These are phyloP conservation scores for Aspergillus asperescens DNA, from an alignment of 495 filamentous ascomycete species.

Conservation along the genomic window DNA sequence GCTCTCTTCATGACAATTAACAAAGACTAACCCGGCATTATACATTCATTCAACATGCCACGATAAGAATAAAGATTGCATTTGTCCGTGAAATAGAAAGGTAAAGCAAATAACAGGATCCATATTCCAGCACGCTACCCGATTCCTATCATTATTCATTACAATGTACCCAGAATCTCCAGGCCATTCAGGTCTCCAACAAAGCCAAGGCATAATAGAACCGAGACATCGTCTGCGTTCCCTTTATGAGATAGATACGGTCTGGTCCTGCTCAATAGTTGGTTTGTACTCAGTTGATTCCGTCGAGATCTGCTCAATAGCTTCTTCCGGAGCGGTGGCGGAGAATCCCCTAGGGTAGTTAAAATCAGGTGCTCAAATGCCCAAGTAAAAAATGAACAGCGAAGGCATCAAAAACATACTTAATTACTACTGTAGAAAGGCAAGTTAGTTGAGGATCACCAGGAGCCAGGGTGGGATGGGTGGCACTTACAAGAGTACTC, in stretches of 20 bases:
- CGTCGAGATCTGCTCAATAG: slow-evolving; percentile 63
- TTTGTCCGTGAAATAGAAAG: not conserved
- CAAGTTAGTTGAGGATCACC: slow-evolving; percentile 7
- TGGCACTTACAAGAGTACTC: slow-evolving; percentile 45
- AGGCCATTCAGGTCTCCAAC: not conserved
- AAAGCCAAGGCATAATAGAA: not conserved
- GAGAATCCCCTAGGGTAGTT: slow-evolving; percentile 62
- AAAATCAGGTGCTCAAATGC: slow-evolving; percentile 10
- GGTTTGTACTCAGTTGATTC: slow-evolving; percentile 60
- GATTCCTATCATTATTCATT: slow-evolving; percentile 9
- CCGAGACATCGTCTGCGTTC: not conserved
- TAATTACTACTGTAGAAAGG: slow-evolving; percentile 43
- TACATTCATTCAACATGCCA: not conserved
- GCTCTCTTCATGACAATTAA: not conserved
- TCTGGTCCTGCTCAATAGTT: slow-evolving; percentile 69
- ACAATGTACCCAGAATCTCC: not conserved
- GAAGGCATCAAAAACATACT: slow-evolving; percentile 25
- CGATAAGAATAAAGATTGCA: not conserved
- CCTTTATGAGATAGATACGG: slow-evolving; percentile 40
- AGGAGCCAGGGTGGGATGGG: not conserved
- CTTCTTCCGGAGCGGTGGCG: slow-evolving; percentile 60
- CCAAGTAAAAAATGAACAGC: not conserved
- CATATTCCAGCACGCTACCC: not conserved
- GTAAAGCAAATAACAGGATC: not conserved
- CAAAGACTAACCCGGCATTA: not conserved